Conservation (phyloP, 306 rosid genomes). For the Cucurbita argyrosperma region DNA sequence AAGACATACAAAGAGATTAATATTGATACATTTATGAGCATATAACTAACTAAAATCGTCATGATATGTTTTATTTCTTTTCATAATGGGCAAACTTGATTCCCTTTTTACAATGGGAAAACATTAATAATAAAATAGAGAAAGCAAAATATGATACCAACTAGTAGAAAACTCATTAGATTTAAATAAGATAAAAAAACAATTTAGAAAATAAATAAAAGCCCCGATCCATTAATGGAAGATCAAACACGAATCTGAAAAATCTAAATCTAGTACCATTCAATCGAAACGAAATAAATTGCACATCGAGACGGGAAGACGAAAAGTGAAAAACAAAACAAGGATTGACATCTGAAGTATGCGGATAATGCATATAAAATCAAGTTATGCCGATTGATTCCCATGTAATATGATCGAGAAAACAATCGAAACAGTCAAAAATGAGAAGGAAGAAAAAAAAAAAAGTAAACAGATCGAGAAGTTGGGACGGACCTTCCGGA, state of each 20-base stretch:
- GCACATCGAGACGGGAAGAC: not conserved
- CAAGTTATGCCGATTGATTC: not conserved
- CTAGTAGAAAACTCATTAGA: not conserved
- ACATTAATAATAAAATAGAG: not conserved
- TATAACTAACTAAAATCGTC: not conserved
- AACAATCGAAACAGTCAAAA: not conserved
- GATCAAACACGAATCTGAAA: not conserved
- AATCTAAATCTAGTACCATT: not conserved
- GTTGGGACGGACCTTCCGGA: constrained; percentile 58
- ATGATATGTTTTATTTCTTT: not conserved
- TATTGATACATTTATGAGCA: not conserved
- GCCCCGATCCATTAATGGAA: not conserved
- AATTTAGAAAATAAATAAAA: no score
- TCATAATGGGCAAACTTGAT: not conserved
- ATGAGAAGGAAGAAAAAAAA: not conserved
- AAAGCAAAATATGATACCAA: not conserved
- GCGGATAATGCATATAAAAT: not conserved
- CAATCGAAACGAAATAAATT: not conserved
- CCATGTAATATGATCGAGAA: not conserved
- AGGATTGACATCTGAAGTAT: not conserved
- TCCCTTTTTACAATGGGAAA: not conserved
- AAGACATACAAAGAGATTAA: not conserved
- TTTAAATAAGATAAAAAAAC: not conserved
- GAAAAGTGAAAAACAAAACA: not conserved
- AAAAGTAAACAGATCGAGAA: not conserved